Evolutionary conservation across 331 rosid genomes (phyloP).

Genomic region (Phaseolus coccineus): DNA sequence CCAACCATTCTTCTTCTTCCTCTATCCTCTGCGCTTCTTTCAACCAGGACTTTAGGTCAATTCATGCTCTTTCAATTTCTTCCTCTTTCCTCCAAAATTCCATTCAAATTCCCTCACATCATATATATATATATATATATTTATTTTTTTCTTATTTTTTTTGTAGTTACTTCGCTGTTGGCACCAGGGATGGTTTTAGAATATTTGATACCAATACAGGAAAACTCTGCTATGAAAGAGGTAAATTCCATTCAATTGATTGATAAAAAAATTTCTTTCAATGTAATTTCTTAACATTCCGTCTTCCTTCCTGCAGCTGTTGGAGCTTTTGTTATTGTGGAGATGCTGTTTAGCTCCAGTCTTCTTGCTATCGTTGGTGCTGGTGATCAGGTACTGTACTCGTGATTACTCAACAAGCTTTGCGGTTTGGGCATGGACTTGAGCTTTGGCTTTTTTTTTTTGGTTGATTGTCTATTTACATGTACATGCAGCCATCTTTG

Average conservation of each 20-base stretch:
- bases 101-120: neutral
- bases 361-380: conserved; percentile 96
- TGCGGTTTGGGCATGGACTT: neutral
- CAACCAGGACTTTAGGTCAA: conserved; percentile 84
- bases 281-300: neutral
- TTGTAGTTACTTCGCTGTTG: conserved; percentile 81
- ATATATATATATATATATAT: too few relatives aligned
- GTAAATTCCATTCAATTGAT: conserved; percentile 46
- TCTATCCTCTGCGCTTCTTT: conserved; percentile 88
- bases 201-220: conserved; percentile 81
- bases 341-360: conserved; percentile 92
- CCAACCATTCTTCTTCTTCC: conserved; percentile 56
- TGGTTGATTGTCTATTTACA: conserved; percentile 9
- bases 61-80: neutral
- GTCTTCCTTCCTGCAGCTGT: conserved; percentile 45
- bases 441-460: neutral
- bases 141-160: too few relatives aligned
- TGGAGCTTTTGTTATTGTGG: conserved; percentile 87
- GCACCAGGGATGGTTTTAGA: conserved; percentile 82
- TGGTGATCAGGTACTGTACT: conserved; percentile 78
- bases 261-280: neutral
- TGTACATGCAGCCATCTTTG: conserved; percentile 71
- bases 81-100: neutral
- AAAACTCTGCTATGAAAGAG: conserved; percentile 77
- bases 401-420: neutral